Evolutionary conservation across 352 stramenopile species (phyloP), one percentile per base, ranked within the genome.

Genomic region (Globisporangium paroecandrum): DNA sequence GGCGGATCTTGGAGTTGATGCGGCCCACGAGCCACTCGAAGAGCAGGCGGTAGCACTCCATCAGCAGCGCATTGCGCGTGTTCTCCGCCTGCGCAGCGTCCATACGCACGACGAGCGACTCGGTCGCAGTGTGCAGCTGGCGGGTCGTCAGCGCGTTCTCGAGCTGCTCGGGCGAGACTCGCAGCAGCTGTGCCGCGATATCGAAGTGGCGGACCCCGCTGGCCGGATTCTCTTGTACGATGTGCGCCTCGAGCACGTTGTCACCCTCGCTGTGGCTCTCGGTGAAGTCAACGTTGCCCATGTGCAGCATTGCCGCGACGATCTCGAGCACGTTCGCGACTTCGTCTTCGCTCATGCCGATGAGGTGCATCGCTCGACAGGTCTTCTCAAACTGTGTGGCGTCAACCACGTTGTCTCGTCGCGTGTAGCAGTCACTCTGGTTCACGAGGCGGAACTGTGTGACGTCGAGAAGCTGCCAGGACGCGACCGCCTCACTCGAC

Each of bases 1-100:
- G 62, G 27, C 75, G 77, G n/a, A 97, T 94, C 69, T 89, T 89
- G 58, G 82, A 77, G 77, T 98, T 98, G 65, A 98, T 89, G 12
- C 82, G 80, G 7, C 79, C 77, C 38, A 99, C 96, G 53, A 99
- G 85, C 94, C 95, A 99, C 49, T 97, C 83, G 67, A 98, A 98
- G 4, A 98, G 73, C 58, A 94, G 72, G 10, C 90, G 80, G 72
- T 98, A 99, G 58, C 95, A 85, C 72, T 95, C 90, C 87, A 98
- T 98, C 12, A 90, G 83, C 10, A 98, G 77, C 25, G 91, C 93
- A 64, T 98, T 90, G 25, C 93, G 81, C 10, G 85, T 93, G 69
- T 97, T 82, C 15, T 81, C 74, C 47, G 89, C 82, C 51, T 94
- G 85, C 4, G 66, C 64, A 2, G 84, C 80, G 29, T 91, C 82